Conservation (phyloP, 1,139 yeast species). For the Chernovozyma sophiae-reginae region DNA sequence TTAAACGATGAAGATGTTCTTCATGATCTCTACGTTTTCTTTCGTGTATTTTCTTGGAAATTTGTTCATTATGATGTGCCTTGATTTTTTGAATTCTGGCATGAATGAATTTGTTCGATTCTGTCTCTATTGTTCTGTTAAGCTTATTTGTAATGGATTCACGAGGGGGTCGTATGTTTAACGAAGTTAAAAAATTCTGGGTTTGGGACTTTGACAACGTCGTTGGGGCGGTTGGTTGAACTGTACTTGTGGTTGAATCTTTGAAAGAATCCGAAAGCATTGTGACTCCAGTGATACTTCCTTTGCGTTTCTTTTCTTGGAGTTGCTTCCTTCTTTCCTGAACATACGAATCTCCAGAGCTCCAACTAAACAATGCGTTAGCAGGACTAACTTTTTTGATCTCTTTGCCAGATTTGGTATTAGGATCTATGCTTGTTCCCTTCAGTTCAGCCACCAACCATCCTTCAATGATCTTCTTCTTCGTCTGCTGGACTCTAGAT, state of each 20-base stretch:
- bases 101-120: slow-evolving; percentile 37
- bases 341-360: slow-evolving; percentile 40
- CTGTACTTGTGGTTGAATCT: background rate
- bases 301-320: slow-evolving; percentile 7
- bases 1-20: slow-evolving; percentile 30
- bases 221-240: background rate
- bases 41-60: slow-evolving; percentile 36
- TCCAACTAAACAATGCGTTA: slow-evolving; percentile 43
- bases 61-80: slow-evolving; percentile 38
- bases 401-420: slow-evolving; percentile 5
- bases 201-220: background rate
- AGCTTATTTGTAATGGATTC: slow-evolving; percentile 23
- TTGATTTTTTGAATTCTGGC: slow-evolving; percentile 36
- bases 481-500: slow-evolving; percentile 27
- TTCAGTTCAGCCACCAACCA: slow-evolving; percentile 17
- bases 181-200: background rate
- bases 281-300: background rate
- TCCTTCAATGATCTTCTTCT: slow-evolving; percentile 24
- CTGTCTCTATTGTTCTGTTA: slow-evolving; percentile 29
- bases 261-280: background rate
- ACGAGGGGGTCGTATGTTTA: background rate
- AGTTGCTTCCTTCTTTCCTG: slow-evolving; percentile 23
- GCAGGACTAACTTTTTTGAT: slow-evolving; percentile 12
- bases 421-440: slow-evolving; percentile 1
- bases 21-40: slow-evolving; percentile 42